Conservation (phyloP, 306 rosid species). For the Cajanus cajan region DNA sequence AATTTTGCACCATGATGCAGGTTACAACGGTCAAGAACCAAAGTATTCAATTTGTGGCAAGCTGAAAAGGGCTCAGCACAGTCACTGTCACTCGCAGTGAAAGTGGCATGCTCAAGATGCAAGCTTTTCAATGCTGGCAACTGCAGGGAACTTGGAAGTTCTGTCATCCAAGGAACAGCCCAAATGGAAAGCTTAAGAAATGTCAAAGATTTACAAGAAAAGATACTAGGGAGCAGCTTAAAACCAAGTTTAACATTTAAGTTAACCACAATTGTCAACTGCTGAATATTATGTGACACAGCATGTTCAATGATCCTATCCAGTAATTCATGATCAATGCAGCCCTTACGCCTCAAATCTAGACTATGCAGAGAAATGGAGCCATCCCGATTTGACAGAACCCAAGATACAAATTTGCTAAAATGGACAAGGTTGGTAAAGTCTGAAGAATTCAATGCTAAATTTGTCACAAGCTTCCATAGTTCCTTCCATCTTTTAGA, state of each 20-base stretch:
- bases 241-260: background rate
- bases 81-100: background rate
- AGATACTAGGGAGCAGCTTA: background rate
- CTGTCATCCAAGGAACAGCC: background rate
- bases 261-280: background rate
- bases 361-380: background rate
- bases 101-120: slow-evolving; percentile 16
- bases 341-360: background rate
- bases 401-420: background rate
- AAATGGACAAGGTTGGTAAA: background rate
- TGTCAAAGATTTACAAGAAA: slow-evolving; percentile 14
- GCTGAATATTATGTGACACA: background rate
- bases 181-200: slow-evolving; percentile 22
- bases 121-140: slow-evolving; percentile 9
- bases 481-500: slow-evolving; percentile 23
- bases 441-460: background rate
- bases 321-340: background rate
- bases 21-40: slow-evolving; percentile 10
- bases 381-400: background rate
- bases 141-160: slow-evolving; percentile 17
- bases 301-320: background rate
- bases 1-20: background rate
- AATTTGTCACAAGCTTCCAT: background rate
- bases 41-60: slow-evolving; percentile 17
- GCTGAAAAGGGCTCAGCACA: slow-evolving; percentile 26